phyloP scores from a whole-genome alignment of 805 yeast genomes.

The Debaryomyces prosopidis region DNA sequence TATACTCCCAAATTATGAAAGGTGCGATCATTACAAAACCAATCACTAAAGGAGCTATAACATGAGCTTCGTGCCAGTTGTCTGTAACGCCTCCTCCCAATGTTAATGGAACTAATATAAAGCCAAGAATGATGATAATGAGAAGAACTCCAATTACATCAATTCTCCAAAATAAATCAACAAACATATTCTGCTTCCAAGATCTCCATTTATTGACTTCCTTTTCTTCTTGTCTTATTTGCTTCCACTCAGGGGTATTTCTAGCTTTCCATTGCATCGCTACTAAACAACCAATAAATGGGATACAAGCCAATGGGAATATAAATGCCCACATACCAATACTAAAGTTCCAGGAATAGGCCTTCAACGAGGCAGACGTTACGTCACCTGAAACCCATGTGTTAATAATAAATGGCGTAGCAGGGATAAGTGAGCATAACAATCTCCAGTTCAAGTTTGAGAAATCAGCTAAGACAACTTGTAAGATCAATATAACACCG shows the following conservation, averaged over 20 bases:
- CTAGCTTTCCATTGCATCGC: conserved; percentile 60
- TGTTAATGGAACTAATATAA: conserved; percentile 71
- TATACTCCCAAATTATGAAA: conserved; percentile 60
- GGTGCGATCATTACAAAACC: conserved; percentile 63
- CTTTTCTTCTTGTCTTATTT: conserved; percentile 40
- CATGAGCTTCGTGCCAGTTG: conserved; percentile 46
- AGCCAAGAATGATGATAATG: conserved; percentile 57
- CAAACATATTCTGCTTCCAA: conserved; percentile 18
- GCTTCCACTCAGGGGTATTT: conserved; percentile 51
- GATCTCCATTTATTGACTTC: conserved; percentile 35
- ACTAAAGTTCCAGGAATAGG: conserved; percentile 65
- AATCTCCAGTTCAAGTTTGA: conserved; percentile 73
- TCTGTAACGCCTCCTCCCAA: conserved; percentile 42
- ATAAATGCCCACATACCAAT: conserved; percentile 81
- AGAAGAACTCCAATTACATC: conserved; percentile 65
- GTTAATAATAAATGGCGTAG: conserved; percentile 72
- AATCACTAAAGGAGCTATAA: conserved; percentile 41
- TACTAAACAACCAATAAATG: conserved; percentile 51
- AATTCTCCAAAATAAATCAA: conserved; percentile 57
- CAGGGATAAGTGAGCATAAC: conserved; percentile 61
- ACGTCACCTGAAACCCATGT: conserved; percentile 76
- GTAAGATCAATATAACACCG: conserved; percentile 58
- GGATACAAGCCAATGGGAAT: conserved; percentile 65
- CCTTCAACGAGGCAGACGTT: conserved; percentile 34
- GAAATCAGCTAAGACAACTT: conserved; percentile 63